Percentiles rank a stretch among this genome's conserved stretches.
phyloP scores from a whole-genome alignment of 2,329 filamentous ascomycete genomes.

The Sporothrix brunneoviolacea region DNA sequence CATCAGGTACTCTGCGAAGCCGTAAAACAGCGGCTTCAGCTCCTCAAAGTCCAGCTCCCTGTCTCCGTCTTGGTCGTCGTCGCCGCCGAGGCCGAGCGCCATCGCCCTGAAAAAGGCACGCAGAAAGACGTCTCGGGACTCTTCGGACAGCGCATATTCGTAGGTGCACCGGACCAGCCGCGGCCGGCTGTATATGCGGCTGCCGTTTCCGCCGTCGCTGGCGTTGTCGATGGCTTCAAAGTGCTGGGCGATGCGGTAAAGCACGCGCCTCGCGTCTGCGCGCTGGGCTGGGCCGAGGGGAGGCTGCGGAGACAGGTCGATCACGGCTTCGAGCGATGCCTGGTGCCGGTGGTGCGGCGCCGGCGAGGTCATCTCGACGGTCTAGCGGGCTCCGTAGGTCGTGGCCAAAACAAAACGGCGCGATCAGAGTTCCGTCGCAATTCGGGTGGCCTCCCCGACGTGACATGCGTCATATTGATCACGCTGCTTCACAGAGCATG shows the following conservation, averaged over 20 bases:
- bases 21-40: conserved; percentile 16
- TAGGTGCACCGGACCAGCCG: conserved; percentile 23
- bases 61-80: too few relatives aligned
- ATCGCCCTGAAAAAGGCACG: conserved; percentile 23
- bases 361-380: not conserved
- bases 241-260: conserved; percentile 19
- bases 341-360: conserved; percentile 24
- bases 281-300: conserved; percentile 17
- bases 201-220: too few relatives aligned
- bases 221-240: conserved; percentile 15
- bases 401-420: too few relatives aligned
- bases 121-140: conserved; percentile 22
- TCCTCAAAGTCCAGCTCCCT: conserved; percentile 16
- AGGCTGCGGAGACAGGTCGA: conserved; percentile 14
- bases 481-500: too few relatives aligned
- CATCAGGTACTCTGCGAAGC: conserved; percentile 23
- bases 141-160: conserved; percentile 22
- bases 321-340: conserved; percentile 18
- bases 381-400: too few relatives aligned
- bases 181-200: conserved; percentile 20
- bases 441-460: too few relatives aligned
- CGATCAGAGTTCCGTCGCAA: too few relatives aligned
- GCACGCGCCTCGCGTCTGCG: conserved; percentile 14
- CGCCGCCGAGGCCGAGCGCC: conserved; percentile 18
- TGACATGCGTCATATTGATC: too few relatives aligned